Evolutionary conservation across 192 early-diverging fungal genomes (phyloP).

Genomic region (Piromyces sp.): DNA sequence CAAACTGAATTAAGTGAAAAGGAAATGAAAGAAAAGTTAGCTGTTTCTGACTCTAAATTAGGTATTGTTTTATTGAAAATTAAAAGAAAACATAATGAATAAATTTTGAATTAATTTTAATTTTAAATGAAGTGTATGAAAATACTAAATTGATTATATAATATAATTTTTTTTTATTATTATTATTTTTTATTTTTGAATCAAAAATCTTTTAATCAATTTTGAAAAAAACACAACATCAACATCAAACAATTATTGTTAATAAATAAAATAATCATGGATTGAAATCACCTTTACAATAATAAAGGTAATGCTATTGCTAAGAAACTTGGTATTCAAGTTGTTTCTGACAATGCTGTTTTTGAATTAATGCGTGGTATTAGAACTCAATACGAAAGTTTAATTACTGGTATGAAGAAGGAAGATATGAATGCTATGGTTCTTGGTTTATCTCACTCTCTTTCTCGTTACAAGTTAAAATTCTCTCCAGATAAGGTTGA

Average conservation of each 20-base stretch:
- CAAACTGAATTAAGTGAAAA: constrained; percentile 61
- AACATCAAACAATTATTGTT: no score
- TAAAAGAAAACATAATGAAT: no score
- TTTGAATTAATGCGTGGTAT: constrained; percentile 93
- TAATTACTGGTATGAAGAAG: constrained; percentile 72
- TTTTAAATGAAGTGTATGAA: no score
- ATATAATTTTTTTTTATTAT: no score
- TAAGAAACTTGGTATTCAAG: constrained; percentile 72
- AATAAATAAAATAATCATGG: no score
- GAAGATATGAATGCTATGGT: constrained; percentile 87
- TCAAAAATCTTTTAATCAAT: no score
- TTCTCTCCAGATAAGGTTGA: constrained; percentile 99
- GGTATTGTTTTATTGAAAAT: no score
- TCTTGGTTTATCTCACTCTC: constrained; percentile 95
- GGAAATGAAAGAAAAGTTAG: constrained; percentile 78
- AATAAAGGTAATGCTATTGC: constrained; percentile 39
- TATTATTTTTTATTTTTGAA: no score
- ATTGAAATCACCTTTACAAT: no score
- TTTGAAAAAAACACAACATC: no score
- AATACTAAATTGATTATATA: no score
- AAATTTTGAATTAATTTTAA: no score
- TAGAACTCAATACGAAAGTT: constrained; percentile 74
- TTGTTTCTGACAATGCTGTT: constrained; percentile 61
- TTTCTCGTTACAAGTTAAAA: constrained; percentile 98
- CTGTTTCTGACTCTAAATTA: constrained; percentile 87